A percentile compares a stretch with the other conserved stretches of the same genome.
Conservation (phyloP, 257 asterid species). For the Solanum paucissectum region DNA sequence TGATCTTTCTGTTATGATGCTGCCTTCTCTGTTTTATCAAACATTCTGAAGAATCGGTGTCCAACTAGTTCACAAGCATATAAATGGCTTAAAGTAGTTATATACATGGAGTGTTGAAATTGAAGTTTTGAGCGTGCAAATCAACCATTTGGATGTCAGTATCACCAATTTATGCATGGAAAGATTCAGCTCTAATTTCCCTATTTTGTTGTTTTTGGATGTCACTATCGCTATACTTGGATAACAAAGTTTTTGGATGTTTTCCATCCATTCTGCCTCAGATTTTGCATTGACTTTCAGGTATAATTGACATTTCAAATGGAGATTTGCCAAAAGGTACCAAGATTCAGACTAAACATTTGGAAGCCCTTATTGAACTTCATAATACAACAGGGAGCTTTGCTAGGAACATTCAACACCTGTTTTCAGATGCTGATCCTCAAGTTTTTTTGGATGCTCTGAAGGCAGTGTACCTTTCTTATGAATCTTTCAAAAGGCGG, state of each 20-base stretch:
- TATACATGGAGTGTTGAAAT: background rate
- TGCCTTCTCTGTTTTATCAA: background rate
- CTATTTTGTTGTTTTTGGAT: background rate
- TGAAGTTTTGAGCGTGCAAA: background rate
- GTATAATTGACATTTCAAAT: slow-evolving; percentile 84
- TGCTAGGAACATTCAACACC: slow-evolving; percentile 76
- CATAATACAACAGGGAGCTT: slow-evolving; percentile 85
- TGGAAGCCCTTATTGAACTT: slow-evolving; percentile 77
- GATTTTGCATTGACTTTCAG: slow-evolving; percentile 35
- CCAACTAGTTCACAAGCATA: background rate
- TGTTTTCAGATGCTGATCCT: slow-evolving; percentile 74
- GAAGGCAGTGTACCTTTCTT: slow-evolving; percentile 84
- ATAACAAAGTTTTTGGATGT: background rate
- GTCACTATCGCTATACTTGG: background rate
- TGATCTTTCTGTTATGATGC: background rate
- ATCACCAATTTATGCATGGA: background rate
- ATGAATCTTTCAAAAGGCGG: slow-evolving; percentile 84
- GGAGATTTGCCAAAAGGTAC: slow-evolving; percentile 85
- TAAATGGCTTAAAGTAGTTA: background rate
- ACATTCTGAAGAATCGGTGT: background rate
- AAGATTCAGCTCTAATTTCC: background rate
- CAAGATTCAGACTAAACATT: slow-evolving; percentile 75
- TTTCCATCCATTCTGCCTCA: slow-evolving; percentile 5
- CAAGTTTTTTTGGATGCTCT: slow-evolving; percentile 57
- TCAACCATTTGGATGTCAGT: background rate